Conservation (phyloP, 345 rosid genomes). For the Acer saccharum region DNA sequence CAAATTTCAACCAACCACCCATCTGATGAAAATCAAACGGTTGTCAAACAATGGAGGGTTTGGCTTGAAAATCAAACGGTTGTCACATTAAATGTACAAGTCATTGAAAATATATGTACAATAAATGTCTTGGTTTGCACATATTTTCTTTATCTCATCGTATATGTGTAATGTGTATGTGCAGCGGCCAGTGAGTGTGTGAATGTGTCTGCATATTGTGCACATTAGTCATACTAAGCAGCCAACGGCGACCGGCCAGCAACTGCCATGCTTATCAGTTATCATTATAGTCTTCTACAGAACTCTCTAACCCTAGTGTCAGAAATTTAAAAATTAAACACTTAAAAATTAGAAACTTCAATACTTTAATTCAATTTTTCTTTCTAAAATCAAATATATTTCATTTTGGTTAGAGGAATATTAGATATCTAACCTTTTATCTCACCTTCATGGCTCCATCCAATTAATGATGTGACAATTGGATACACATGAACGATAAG, state of each 20-base stretch:
- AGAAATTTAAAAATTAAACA: no score
- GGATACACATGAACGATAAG: no score
- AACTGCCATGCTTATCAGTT: background rate
- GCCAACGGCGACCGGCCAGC: background rate
- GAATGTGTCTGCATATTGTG: background rate
- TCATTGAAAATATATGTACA: background rate
- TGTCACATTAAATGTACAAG: slow-evolving; percentile 8
- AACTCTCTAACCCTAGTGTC: no score
- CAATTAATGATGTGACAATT: no score
- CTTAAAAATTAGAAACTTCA: no score
- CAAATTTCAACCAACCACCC: background rate
- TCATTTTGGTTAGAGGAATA: no score
- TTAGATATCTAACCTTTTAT: no score
- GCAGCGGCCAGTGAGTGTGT: background rate
- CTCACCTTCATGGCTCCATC: no score
- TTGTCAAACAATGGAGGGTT: background rate
- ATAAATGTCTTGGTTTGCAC: slow-evolving; percentile 32
- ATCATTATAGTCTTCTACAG: no score
- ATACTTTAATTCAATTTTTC: no score
- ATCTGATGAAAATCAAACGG: background rate
- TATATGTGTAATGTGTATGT: background rate
- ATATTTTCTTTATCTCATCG: background rate
- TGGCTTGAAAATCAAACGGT: no score
- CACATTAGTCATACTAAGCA: background rate
- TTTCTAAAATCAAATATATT: no score